phyloP scores from a whole-genome alignment of 345 rosid genomes.

The Nephelium lappaceum region DNA sequence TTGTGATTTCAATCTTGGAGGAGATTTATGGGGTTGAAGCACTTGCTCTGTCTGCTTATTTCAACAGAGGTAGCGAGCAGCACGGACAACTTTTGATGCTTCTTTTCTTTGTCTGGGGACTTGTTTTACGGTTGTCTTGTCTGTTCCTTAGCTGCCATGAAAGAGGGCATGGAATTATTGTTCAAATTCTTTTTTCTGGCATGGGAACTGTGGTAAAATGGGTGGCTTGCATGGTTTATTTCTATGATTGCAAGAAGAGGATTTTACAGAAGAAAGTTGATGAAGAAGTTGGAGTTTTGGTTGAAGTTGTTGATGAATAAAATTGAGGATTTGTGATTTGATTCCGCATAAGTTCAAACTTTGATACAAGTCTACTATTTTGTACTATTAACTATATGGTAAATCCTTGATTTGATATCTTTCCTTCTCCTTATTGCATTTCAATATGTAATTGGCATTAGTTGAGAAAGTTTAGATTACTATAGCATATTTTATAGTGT shows the following conservation, averaged over 20 bases:
- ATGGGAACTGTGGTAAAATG: slow-evolving; percentile 45
- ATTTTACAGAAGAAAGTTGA: slow-evolving; percentile 34
- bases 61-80: slow-evolving; percentile 12
- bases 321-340: background rate
- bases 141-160: background rate
- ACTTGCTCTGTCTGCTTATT: slow-evolving; percentile 11
- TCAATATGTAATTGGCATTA: background rate
- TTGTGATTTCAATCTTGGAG: slow-evolving; percentile 29
- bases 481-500: too few species aligned
- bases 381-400: background rate
- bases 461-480: too few species aligned
- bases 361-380: background rate
- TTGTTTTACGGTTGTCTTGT: slow-evolving; percentile 23
- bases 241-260: slow-evolving; percentile 36
- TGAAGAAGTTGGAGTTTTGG: slow-evolving; percentile 28
- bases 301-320: background rate
- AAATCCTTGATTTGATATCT: background rate
- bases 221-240: slow-evolving; percentile 45
- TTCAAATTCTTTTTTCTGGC: slow-evolving; percentile 25
- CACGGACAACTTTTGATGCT: slow-evolving; percentile 14
- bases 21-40: slow-evolving; percentile 21
- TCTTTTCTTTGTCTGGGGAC: slow-evolving; percentile 27
- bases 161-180: background rate
- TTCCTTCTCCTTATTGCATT: background rate
- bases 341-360: too few species aligned